Base-by-base conservation (phyloP, 2,329 filamentous ascomycete species). In the Fusarium tjaetaba region DNA sequence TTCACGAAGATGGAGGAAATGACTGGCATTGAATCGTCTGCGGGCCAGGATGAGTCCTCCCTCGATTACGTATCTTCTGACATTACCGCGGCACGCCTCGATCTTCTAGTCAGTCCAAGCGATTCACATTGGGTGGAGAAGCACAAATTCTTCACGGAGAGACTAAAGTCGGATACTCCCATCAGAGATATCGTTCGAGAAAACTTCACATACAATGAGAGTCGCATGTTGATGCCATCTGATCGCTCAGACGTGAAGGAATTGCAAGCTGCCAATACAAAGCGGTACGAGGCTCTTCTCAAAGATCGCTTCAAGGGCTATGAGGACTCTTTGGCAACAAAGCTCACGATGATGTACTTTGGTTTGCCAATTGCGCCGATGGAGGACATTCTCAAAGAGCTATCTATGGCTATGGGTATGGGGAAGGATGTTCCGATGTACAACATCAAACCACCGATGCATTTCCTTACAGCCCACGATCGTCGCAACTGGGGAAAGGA, bases 261-360 rank as follows among this genome's bases (percentile, higher is more conserved):
- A 6, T 65, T 81, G 43, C 84, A 86, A 64, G 68, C 72, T 24
- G 62, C 72, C 16, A 81, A 82, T 62, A 73, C 79, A 1, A 34
- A 64, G 24, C 76, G 77, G 16, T 85, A 82, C 70, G 34, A 72
- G 7, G 38, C 65, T 1, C 72, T 84, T 22, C 70, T 85, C 8
- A 34, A 69, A 7, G 75, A 72, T 4, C 78, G 79, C 2, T 84
- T 85, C 65, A 76, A 76, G 15, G 76, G 65, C 10, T 67, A 79
- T 13, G 30, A 66, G 4, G 69, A 77, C 9, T 77, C 79, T 3
- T 63, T 86, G 22, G 78, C 79, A 6, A 80, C 82, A n/a, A 87
- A 86, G 73, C 65, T 88, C 64, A 79, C 85, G 1, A 81, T 86
- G 78, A 78, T 86, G 49, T 86, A 84, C 74, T 87, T 87, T 66